Conservation (phyloP, 75 land plant species). For the Pinus tabuliformis region DNA sequence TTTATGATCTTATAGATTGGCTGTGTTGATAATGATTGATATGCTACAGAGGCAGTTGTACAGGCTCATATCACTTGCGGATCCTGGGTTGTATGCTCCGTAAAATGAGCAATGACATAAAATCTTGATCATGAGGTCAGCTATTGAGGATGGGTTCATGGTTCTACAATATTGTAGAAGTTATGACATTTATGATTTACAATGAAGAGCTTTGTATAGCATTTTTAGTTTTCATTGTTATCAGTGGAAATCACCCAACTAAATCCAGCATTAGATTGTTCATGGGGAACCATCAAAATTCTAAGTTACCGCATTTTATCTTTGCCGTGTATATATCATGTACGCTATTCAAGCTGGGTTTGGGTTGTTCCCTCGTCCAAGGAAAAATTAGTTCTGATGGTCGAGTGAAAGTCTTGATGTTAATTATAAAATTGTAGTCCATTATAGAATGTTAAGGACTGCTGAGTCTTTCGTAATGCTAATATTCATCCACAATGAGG, state of each 20-base stretch:
- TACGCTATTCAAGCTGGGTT: neutral
- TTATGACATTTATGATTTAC: neutral
- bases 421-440: conserved; percentile 3
- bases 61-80: neutral
- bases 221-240: neutral
- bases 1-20: neutral
- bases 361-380: neutral
- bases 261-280: neutral
- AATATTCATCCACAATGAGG: neutral
- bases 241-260: neutral
- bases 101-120: neutral
- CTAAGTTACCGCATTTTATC: neutral
- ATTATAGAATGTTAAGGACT: neutral
- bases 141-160: too few species aligned
- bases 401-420: neutral
- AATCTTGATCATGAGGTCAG: too few species aligned
- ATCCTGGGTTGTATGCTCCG: neutral
- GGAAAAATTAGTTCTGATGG: neutral
- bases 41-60: neutral
- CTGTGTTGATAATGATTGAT: neutral
- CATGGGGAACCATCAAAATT: neutral
- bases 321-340: conserved; percentile 4
- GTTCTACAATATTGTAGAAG: neutral
- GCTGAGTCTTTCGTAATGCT: neutral
- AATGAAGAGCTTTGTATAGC: conserved; percentile 10